Conservation (phyloP, 345 rosid genomes). For the Salix caprea region DNA sequence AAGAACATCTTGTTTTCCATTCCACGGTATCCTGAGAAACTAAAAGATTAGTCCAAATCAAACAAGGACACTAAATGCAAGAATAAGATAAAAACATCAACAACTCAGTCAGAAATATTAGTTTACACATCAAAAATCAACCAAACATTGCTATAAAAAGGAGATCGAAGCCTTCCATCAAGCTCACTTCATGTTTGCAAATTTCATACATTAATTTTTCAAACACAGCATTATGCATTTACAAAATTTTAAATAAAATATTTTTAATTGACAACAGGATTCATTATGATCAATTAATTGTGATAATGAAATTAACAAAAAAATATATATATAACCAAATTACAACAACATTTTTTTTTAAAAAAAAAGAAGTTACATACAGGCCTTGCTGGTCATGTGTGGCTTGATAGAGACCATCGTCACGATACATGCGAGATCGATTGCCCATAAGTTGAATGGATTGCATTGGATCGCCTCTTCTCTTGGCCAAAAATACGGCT, state of each 20-base stretch:
- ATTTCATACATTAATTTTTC: neutral
- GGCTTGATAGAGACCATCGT: constrained; percentile 86
- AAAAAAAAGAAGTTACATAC: constrained; percentile 30
- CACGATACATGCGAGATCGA: constrained; percentile 70
- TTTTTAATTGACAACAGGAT: neutral
- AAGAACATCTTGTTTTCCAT: constrained; percentile 76
- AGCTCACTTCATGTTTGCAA: neutral
- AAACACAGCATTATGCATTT: neutral
- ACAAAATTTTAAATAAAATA: neutral
- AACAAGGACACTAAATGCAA: neutral
- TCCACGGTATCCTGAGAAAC: constrained; percentile 74
- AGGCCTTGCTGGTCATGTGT: constrained; percentile 85
- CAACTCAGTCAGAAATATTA: neutral
- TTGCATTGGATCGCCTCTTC: constrained; percentile 94
- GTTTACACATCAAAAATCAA: neutral
- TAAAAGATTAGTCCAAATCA: neutral
- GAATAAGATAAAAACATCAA: neutral
- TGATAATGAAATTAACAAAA: neutral
- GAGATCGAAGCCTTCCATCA: neutral
- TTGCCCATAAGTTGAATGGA: constrained; percentile 74
- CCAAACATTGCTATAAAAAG: neutral
- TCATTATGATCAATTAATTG: neutral
- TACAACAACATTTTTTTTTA: neutral
- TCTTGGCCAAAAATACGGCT: constrained; percentile 78
- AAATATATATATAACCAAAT: too few relatives aligned